Conservation (phyloP, 1,284 basidiomycete species). For the Cryptococcus jaspeensis region DNA sequence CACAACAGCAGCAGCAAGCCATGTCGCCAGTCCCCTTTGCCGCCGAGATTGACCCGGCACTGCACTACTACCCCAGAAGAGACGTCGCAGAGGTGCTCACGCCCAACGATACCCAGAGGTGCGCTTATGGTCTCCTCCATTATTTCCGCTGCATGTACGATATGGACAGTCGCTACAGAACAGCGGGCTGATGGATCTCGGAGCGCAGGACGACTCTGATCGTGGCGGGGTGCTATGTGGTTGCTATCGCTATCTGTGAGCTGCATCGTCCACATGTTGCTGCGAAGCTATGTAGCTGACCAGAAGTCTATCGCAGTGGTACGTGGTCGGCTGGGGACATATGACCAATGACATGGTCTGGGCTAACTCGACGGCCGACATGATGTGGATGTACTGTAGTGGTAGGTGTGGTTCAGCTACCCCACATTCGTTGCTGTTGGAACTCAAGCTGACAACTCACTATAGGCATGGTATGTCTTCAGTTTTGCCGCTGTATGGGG, state of each 20-base stretch:
- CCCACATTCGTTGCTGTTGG: not conserved
- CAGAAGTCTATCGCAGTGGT: conserved; percentile 12
- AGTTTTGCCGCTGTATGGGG: not conserved
- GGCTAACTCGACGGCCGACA: not conserved
- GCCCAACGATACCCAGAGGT: conserved; percentile 17
- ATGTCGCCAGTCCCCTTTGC: no score
- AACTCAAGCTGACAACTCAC: conserved; percentile 1
- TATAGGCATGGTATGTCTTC: conserved; percentile 28
- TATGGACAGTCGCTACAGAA: not conserved
- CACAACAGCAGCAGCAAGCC: no score
- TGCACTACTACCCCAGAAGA: conserved; percentile 11
- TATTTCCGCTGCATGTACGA: no score
- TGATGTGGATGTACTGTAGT: conserved; percentile 8
- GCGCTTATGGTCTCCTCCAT: not conserved
- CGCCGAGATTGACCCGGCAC: no score
- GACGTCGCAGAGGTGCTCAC: conserved; percentile 13
- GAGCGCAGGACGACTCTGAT: conserved; percentile 40
- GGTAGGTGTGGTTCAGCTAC: conserved; percentile 6
- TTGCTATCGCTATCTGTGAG: conserved; percentile 42
- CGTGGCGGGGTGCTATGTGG: conserved; percentile 40
- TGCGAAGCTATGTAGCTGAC: not conserved
- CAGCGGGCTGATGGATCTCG: not conserved
- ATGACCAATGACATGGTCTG: no score
- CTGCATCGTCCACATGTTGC: no score
- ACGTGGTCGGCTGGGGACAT: no score